These are phyloP conservation scores for Ophiostoma ulmi DNA, from an alignment of 2,329 filamentous ascomycete species.

Conservation along the genomic window DNA sequence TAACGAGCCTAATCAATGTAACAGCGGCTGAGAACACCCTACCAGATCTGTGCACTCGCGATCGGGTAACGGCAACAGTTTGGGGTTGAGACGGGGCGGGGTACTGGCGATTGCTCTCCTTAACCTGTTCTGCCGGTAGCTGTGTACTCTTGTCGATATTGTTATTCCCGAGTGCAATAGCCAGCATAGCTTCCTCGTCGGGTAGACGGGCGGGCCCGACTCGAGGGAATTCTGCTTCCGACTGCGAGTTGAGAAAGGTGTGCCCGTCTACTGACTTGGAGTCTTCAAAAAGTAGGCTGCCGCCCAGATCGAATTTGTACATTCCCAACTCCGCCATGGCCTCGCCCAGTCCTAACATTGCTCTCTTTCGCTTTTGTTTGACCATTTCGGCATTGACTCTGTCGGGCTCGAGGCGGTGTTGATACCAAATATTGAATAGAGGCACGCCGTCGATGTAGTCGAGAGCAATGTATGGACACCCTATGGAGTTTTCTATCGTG, in stretches of 20 bases:
- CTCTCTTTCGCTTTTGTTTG: not conserved
- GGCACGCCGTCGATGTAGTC: not conserved
- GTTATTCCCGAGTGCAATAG: not conserved
- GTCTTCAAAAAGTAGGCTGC: not conserved
- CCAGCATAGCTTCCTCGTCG: not conserved
- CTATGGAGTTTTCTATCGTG: not conserved
- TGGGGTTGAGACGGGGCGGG: not conserved
- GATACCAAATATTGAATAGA: not conserved
- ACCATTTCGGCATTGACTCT: not conserved
- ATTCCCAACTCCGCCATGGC: not conserved
- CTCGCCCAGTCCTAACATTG: not conserved
- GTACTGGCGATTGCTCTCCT: not conserved
- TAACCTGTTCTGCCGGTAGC: not conserved
- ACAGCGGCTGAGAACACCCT: not conserved
- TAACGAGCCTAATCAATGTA: not conserved
- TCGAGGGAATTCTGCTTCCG: not conserved
- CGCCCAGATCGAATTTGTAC: not conserved
- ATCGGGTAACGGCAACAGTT: no score
- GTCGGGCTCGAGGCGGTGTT: not conserved
- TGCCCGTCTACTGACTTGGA: not conserved
- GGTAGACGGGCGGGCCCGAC: not conserved
- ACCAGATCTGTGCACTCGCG: not conserved
- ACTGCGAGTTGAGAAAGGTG: not conserved
- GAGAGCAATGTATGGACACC: not conserved
- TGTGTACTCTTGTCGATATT: not conserved